A percentile compares a stretch with the other conserved stretches of the same genome.
phyloP scores from a whole-genome alignment of 352 stramenopile species.

The Phytophthora lateralis region DNA sequence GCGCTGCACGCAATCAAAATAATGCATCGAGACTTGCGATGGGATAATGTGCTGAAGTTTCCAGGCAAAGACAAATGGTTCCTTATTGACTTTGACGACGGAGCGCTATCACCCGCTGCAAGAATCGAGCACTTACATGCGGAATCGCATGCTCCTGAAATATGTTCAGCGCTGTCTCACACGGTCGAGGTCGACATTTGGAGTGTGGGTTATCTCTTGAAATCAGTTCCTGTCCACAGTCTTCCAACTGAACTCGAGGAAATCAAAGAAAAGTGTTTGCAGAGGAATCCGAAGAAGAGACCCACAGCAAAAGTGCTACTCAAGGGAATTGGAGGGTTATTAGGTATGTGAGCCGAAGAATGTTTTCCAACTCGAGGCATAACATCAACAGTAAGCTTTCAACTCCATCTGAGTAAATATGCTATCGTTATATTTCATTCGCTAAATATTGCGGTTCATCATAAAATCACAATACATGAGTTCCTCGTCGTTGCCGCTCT shows the following conservation, averaged over 20 bases:
- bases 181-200: constrained; percentile 24
- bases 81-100: constrained; percentile 21
- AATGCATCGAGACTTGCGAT: constrained; percentile 29
- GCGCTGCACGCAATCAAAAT: constrained; percentile 18
- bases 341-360: too few species aligned
- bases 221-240: constrained; percentile 6
- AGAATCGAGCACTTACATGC: constrained; percentile 17
- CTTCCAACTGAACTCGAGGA: constrained; percentile 9
- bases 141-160: constrained; percentile 29
- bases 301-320: constrained; percentile 19
- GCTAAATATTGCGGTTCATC: neutral
- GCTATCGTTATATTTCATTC: neutral
- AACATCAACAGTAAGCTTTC: too few species aligned
- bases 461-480: constrained; percentile 1
- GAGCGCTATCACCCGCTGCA: constrained; percentile 6
- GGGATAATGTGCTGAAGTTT: constrained; percentile 25
- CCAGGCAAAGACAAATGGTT: constrained; percentile 19
- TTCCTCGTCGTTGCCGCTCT: neutral
- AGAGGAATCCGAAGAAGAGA: neutral
- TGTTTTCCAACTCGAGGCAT: too few species aligned
- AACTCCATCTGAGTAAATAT: neutral
- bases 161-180: constrained; percentile 7
- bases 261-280: constrained; percentile 19
- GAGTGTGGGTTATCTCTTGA: constrained; percentile 17
- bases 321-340: neutral